Conservation (phyloP, 345 rosid species). For the Linum usitatissimum region DNA sequence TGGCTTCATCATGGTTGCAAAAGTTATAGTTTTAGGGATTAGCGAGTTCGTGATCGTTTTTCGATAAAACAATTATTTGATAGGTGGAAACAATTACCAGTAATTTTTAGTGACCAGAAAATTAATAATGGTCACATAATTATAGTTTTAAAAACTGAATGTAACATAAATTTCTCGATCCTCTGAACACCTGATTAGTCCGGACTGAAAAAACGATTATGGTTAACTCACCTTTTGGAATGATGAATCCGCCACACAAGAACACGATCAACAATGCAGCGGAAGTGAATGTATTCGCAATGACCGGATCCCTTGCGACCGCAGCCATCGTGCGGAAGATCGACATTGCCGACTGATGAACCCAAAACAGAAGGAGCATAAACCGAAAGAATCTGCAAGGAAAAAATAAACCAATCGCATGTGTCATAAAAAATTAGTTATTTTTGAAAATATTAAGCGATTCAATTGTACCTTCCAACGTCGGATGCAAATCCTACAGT, state of each 20-base stretch:
- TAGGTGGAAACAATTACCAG: too few species aligned
- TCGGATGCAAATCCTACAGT: slow-evolving; percentile 72
- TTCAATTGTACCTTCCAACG: slow-evolving; percentile 34
- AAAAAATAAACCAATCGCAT: neutral
- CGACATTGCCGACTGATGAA: slow-evolving; percentile 55
- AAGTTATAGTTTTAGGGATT: neutral
- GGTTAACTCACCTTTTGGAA: slow-evolving; percentile 38
- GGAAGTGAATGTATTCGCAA: slow-evolving; percentile 41
- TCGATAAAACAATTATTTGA: too few species aligned
- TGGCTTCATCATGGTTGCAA: slow-evolving; percentile 55
- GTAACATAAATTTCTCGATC: too few species aligned
- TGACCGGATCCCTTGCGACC: slow-evolving; percentile 15
- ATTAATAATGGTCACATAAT: too few species aligned
- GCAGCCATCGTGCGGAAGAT: slow-evolving; percentile 61
- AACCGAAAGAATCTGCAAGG: slow-evolving; percentile 60
- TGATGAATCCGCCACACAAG: slow-evolving; percentile 54
- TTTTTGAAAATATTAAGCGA: neutral
- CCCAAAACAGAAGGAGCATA: slow-evolving; percentile 38
- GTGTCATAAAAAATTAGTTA: too few species aligned
- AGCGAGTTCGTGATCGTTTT: too few species aligned
- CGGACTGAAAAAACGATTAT: too few species aligned
- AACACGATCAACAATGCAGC: slow-evolving; percentile 30
- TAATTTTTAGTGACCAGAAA: too few species aligned
- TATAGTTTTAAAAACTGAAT: too few species aligned
- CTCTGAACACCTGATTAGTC: too few species aligned